Evolutionary conservation across 2,329 filamentous ascomycete genomes (phyloP).

Genomic region (Colletotrichum eleusines): DNA sequence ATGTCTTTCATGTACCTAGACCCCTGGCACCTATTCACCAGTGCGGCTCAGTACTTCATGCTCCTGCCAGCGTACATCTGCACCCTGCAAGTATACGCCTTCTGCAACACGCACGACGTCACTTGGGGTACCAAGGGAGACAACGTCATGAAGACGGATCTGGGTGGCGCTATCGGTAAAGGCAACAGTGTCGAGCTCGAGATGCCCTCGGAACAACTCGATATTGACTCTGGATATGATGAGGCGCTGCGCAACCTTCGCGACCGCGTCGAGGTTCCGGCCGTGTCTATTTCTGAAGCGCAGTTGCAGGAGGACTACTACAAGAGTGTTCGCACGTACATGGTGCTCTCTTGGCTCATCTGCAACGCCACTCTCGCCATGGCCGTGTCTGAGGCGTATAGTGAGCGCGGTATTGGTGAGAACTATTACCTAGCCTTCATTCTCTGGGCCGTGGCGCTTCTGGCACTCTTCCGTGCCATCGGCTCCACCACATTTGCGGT

Average conservation of each 20-base stretch:
- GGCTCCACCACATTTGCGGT: conserved; percentile 85
- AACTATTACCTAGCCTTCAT: conserved; percentile 96
- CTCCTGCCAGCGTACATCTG: conserved; percentile 95
- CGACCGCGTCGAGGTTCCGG: conserved; percentile 86
- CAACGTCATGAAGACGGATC: conserved; percentile 92
- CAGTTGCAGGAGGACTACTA: conserved; percentile 99
- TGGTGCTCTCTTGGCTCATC: conserved; percentile 95
- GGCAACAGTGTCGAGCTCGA: conserved; percentile 88
- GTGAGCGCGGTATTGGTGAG: conserved; percentile 74
- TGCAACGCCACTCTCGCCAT: conserved; percentile 93
- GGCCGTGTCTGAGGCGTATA: conserved; percentile 90
- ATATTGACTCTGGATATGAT: conserved; percentile 98
- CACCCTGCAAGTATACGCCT: conserved; percentile 97
- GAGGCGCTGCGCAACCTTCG: conserved; percentile 96
- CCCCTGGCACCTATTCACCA: conserved; percentile 99
- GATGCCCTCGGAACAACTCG: conserved; percentile 97
- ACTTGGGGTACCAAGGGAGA: conserved; percentile 99
- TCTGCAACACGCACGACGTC: conserved; percentile 99
- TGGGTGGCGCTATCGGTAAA: conserved; percentile 85
- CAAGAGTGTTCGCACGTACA: conserved; percentile 95
- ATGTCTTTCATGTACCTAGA: conserved; percentile 98
- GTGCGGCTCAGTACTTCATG: conserved; percentile 89
- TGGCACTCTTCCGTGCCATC: conserved; percentile 89
- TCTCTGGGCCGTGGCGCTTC: conserved; percentile 87
- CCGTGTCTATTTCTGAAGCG: conserved; percentile 71